Percentiles rank a stretch among this genome's conserved stretches.
Conservation (phyloP, 2,329 filamentous ascomycete genomes). For the Neocucurbitaria cava region DNA sequence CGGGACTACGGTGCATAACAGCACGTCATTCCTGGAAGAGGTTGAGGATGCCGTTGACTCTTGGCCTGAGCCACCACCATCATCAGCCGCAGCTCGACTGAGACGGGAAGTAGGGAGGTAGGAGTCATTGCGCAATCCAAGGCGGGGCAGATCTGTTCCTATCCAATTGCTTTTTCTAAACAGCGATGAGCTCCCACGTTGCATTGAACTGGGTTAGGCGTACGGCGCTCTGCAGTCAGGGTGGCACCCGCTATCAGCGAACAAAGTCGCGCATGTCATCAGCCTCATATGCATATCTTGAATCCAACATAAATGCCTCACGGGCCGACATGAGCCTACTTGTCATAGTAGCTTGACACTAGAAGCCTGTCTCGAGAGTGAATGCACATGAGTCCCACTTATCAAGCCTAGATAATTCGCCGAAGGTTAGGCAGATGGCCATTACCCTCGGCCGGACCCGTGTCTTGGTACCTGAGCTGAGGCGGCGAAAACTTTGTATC, state of each 20-base stretch:
- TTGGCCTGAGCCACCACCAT: slow-evolving; percentile 72
- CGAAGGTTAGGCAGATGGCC: slow-evolving; percentile 6
- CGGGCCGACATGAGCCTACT: not conserved
- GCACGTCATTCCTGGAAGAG: slow-evolving; percentile 85
- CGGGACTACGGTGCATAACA: slow-evolving; percentile 88
- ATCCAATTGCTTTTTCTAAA: not conserved
- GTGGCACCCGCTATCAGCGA: not conserved
- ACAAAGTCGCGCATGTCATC: not conserved
- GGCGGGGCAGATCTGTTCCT: not conserved
- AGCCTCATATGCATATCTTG: not conserved
- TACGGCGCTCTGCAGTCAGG: not conserved
- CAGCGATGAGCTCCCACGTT: not conserved
- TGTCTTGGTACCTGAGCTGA: slow-evolving; percentile 30
- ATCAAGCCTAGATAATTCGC: slow-evolving; percentile 9
- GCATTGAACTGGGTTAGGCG: not conserved
- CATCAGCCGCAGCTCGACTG: slow-evolving; percentile 66
- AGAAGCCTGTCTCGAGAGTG: not conserved
- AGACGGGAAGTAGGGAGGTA: slow-evolving; percentile 66
- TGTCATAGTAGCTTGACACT: not conserved
- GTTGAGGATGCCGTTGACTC: slow-evolving; percentile 85
- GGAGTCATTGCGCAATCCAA: not conserved
- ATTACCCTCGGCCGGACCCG: slow-evolving; percentile 5
- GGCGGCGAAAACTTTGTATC: slow-evolving; percentile 25
- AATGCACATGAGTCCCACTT: slow-evolving; percentile 2
- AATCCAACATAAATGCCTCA: slow-evolving; percentile 2